phyloP scores from a whole-genome alignment of 345 rosid genomes.

The Brassica nigra region DNA sequence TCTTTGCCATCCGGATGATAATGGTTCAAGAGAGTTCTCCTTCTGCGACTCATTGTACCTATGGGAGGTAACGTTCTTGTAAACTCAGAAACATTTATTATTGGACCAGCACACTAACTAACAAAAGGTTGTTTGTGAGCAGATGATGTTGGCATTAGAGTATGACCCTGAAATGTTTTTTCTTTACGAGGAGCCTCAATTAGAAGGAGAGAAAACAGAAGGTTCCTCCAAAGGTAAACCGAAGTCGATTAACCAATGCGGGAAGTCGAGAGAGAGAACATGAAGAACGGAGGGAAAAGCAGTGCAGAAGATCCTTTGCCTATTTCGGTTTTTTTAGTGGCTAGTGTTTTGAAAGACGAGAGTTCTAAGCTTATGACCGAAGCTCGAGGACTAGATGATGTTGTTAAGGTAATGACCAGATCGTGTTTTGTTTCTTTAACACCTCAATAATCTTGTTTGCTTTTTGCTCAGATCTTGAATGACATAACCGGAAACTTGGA shows the following conservation, averaged over 20 bases:
- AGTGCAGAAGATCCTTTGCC: slow-evolving; percentile 74
- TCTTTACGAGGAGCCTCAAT: slow-evolving; percentile 64
- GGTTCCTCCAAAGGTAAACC: slow-evolving; percentile 57
- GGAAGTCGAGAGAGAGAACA: slow-evolving; percentile 90
- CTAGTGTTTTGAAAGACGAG: slow-evolving; percentile 94
- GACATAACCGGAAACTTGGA: slow-evolving; percentile 91
- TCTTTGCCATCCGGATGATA: slow-evolving; percentile 94
- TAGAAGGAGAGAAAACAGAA: slow-evolving; percentile 48
- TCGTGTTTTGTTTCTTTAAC: too few relatives aligned
- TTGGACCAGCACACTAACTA: background rate
- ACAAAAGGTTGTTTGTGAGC: slow-evolving; percentile 22
- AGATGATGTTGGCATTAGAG: slow-evolving; percentile 99
- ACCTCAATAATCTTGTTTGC: background rate
- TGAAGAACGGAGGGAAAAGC: slow-evolving; percentile 54
- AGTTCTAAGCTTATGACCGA: slow-evolving; percentile 75
- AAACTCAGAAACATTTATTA: background rate
- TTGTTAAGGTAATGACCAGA: slow-evolving; percentile 62
- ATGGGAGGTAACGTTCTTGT: slow-evolving; percentile 75
- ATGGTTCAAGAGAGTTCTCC: slow-evolving; percentile 97
- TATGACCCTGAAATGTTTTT: slow-evolving; percentile 80
- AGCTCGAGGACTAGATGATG: slow-evolving; percentile 95
- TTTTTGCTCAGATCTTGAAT: slow-evolving; percentile 65
- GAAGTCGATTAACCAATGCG: slow-evolving; percentile 67
- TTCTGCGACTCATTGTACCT: slow-evolving; percentile 93
- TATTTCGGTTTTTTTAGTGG: slow-evolving; percentile 90